These are phyloP conservation scores for Plasmodium gaboni DNA, from an alignment of 169 alveolate species.

Conservation along the genomic window DNA sequence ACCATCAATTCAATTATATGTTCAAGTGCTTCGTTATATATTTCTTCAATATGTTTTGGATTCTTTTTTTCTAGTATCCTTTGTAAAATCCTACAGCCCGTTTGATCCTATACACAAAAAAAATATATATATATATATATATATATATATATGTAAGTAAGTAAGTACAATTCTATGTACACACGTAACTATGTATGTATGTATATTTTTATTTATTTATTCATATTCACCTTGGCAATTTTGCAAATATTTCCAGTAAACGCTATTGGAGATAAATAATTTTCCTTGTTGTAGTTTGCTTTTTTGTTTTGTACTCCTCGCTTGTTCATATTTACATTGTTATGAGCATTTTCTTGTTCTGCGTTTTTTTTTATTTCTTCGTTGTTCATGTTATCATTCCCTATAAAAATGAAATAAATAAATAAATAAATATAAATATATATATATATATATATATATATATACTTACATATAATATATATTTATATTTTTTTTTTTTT, in stretches of 20 bases:
- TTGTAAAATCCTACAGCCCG: slow-evolving; percentile 92
- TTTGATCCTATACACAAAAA: slow-evolving; percentile 83
- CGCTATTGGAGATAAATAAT: not conserved
- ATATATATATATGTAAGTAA: too few species aligned
- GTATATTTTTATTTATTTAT: too few species aligned
- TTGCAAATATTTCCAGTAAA: slow-evolving; percentile 36
- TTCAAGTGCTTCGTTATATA: slow-evolving; percentile 85
- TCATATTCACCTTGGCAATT: slow-evolving; percentile 33
- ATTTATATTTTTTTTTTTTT: slow-evolving; percentile 3
- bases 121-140: not conserved
- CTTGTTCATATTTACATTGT: slow-evolving; percentile 1
- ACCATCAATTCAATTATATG: slow-evolving; percentile 89
- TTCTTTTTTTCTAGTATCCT: slow-evolving; percentile 88
- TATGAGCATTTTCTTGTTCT: slow-evolving; percentile 3
- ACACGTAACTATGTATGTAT: too few species aligned
- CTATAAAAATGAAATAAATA: not conserved
- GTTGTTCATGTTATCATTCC: not conserved
- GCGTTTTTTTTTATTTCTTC: slow-evolving; percentile 7
- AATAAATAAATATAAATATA: not conserved
- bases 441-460: not conserved
- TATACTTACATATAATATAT: not conserved
- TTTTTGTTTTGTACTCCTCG: slow-evolving; percentile 4
- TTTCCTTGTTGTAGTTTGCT: not conserved
- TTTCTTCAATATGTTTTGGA: slow-evolving; percentile 77
- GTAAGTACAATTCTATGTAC: not conserved